Evolutionary conservation across 257 asterid species (phyloP).

Genomic region (Nicotiana undulata): DNA sequence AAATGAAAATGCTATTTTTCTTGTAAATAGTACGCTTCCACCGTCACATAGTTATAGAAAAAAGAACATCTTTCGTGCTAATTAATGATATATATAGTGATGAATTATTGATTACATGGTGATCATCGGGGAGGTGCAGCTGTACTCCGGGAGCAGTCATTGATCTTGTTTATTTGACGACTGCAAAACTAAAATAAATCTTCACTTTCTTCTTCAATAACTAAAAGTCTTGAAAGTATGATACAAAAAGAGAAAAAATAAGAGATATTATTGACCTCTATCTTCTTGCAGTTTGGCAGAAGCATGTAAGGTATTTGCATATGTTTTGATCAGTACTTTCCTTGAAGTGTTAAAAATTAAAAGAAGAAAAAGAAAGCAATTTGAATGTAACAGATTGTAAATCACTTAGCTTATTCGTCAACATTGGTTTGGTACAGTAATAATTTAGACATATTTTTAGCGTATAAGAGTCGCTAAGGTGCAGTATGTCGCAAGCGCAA

Average conservation of each 20-base stretch:
- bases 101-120: conserved; percentile 7
- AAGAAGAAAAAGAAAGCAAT: neutral
- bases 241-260: neutral
- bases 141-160: conserved; percentile 1
- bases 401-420: conserved; percentile 9
- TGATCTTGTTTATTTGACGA: neutral
- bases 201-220: neutral
- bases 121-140: neutral
- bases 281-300: neutral
- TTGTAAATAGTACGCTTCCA: too few species aligned
- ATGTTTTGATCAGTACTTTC: neutral
- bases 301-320: neutral
- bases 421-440: conserved; percentile 6
- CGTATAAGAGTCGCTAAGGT: conserved; percentile 13
- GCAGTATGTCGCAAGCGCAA: neutral
- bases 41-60: neutral
- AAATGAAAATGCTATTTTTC: too few species aligned
- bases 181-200: neutral
- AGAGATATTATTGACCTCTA: neutral
- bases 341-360: neutral
- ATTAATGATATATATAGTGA: neutral
- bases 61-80: neutral
- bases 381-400: neutral
- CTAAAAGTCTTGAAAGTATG: neutral
- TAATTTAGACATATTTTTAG: neutral